Conservation (phyloP, 2,329 filamentous ascomycete species). For the Cladosporium colombiae region DNA sequence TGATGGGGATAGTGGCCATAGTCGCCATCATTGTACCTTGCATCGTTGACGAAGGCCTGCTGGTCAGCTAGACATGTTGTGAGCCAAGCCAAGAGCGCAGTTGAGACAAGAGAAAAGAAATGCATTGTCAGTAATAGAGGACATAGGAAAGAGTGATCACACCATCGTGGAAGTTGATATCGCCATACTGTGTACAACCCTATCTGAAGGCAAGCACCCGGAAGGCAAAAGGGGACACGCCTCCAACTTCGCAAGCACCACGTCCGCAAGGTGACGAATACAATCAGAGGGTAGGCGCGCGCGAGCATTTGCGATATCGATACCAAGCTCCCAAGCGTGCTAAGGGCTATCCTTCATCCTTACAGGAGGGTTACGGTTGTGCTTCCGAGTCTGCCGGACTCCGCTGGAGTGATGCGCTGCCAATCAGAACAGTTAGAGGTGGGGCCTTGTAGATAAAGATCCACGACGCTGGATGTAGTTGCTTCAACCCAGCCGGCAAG, state of each 20-base stretch:
- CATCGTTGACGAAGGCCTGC: conserved; percentile 26
- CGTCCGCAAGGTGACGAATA: conserved; percentile 6
- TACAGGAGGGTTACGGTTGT: background rate
- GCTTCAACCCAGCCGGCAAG: conserved; percentile 15
- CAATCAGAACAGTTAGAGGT: conserved; percentile 6
- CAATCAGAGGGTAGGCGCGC: background rate
- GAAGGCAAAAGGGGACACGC: background rate
- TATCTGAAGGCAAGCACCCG: background rate
- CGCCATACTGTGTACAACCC: conserved; percentile 7
- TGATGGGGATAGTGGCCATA: conserved; percentile 41
- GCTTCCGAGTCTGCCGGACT: conserved; percentile 4
- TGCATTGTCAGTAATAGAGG: background rate
- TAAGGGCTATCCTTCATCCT: background rate
- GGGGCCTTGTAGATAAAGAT: background rate
- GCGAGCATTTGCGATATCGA: conserved; percentile 5
- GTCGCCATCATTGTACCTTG: conserved; percentile 37
- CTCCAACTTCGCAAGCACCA: conserved; percentile 10
- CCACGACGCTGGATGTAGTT: conserved; percentile 1
- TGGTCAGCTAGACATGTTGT: conserved; percentile 21
- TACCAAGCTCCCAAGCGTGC: background rate
- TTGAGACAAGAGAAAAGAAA: background rate
- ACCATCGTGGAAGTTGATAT: conserved; percentile 3
- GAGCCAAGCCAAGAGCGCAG: background rate
- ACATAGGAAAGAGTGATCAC: conserved; percentile 2
- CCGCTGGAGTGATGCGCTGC: background rate